Percentiles rank a stretch among this genome's conserved stretches.
Evolutionary conservation across 495 filamentous ascomycete species (phyloP).

Genomic region (Talaromyces borbonicus): DNA sequence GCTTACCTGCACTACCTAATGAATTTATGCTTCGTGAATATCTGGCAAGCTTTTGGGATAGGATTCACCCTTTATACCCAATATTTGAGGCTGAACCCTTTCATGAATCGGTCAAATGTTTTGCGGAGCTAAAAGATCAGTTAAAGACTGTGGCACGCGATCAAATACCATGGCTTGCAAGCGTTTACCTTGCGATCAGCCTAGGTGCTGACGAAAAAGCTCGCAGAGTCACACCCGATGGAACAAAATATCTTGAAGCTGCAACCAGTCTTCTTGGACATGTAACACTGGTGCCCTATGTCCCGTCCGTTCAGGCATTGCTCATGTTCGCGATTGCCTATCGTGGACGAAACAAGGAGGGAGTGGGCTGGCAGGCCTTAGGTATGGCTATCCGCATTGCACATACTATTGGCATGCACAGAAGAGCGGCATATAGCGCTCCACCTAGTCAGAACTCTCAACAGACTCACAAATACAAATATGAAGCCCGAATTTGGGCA

Average conservation of each 20-base stretch:
- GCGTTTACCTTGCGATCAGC: slow-evolving; percentile 1
- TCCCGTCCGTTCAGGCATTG: slow-evolving; percentile 2
- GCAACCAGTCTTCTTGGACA: slow-evolving; percentile 1
- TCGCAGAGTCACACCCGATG: background rate
- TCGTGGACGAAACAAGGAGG: slow-evolving; percentile 3
- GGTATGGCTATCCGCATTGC: slow-evolving; percentile 14
- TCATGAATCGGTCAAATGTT: background rate
- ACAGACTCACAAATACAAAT: background rate
- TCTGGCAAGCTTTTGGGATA: background rate
- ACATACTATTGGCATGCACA: slow-evolving; percentile 11
- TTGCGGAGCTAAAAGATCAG: background rate
- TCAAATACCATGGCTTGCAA: slow-evolving; percentile 6
- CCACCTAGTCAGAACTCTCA: background rate
- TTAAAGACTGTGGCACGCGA: background rate
- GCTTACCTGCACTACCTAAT: background rate
- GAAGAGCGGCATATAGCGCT: slow-evolving; percentile 1
- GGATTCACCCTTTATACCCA: slow-evolving; percentile 1
- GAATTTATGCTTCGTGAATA: background rate
- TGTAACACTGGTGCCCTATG: slow-evolving; percentile 2
- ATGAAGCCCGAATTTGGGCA: slow-evolving; percentile 2
- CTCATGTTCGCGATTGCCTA: slow-evolving; percentile 6
- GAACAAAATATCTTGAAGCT: background rate
- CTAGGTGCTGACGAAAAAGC: background rate
- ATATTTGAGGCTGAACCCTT: background rate
- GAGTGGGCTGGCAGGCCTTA: slow-evolving; percentile 8